Conservation (phyloP, 768 basidiomycete genomes). For the Atractiella rhizophila region DNA sequence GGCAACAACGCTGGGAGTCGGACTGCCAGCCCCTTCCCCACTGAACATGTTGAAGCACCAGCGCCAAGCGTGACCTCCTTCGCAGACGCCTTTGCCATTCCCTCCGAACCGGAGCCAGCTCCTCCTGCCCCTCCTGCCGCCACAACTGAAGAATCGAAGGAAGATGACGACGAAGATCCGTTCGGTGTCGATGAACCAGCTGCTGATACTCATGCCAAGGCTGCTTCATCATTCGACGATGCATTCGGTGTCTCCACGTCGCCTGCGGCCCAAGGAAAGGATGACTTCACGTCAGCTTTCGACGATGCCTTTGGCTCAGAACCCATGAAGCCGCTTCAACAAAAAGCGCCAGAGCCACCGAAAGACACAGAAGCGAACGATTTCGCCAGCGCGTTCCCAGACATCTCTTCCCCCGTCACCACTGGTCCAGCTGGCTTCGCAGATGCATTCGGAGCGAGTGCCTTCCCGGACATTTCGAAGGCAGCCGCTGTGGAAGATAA, state of each 20-base stretch:
- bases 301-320: neutral
- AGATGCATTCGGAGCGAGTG: conserved; percentile 4
- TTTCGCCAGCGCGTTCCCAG: neutral
- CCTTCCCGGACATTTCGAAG: neutral
- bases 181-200: neutral
- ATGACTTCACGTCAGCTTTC: too few species aligned
- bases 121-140: neutral
- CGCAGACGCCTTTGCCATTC: too few species aligned
- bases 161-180: neutral
- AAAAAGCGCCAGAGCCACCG: neutral
- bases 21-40: neutral
- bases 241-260: conserved; percentile 5
- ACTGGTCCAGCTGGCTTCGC: neutral
- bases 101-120: neutral
- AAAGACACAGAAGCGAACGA: neutral
- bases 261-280: neutral
- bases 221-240: neutral
- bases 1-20: neutral
- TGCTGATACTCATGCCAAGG: neutral
- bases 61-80: too few species aligned
- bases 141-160: neutral
- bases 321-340: too few species aligned
- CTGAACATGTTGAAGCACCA: neutral
- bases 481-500: neutral
- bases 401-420: neutral